phyloP scores from a whole-genome alignment of 2,329 filamentous ascomycete genomes.

The Fusarium graminum region DNA sequence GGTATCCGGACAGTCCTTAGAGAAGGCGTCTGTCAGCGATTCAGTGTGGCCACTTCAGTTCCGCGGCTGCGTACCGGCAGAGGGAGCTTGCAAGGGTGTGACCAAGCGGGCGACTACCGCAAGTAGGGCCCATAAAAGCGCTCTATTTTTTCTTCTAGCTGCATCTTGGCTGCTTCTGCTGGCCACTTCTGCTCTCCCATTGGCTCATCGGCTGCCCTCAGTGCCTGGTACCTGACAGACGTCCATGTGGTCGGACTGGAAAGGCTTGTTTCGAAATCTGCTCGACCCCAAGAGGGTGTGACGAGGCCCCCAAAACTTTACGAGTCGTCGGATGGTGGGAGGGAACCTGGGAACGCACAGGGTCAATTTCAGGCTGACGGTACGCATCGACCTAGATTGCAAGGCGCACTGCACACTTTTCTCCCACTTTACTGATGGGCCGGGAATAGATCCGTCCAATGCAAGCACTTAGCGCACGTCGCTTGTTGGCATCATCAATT shows the following conservation, averaged over 20 bases:
- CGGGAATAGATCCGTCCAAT: conserved; percentile 33
- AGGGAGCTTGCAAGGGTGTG: conserved; percentile 22
- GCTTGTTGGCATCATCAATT: conserved; percentile 20
- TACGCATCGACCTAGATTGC: conserved; percentile 23
- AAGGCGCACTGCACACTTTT: conserved; percentile 12
- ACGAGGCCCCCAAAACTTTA: not conserved
- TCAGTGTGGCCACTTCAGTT: conserved; percentile 31
- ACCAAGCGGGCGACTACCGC: conserved; percentile 32
- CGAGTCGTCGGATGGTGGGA: conserved; percentile 19
- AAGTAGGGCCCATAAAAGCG: conserved; percentile 38
- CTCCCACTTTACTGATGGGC: conserved; percentile 10
- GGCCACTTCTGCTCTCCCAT: conserved; percentile 41
- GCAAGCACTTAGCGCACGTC: conserved; percentile 39
- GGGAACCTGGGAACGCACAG: conserved; percentile 9
- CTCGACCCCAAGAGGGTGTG: conserved; percentile 28
- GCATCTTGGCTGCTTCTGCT: conserved; percentile 29
- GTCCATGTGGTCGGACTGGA: conserved; percentile 57
- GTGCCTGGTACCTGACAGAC: conserved; percentile 60
- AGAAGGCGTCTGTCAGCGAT: conserved; percentile 41
- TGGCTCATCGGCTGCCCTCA: conserved; percentile 49
- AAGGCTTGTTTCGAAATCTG: conserved; percentile 51
- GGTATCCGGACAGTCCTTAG: conserved; percentile 1
- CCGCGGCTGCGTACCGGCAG: conserved; percentile 32
- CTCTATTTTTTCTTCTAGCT: conserved; percentile 48
- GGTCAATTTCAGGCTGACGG: conserved; percentile 18